Conservation (phyloP, 208 protist genomes). For the Borovskyia barvae region DNA sequence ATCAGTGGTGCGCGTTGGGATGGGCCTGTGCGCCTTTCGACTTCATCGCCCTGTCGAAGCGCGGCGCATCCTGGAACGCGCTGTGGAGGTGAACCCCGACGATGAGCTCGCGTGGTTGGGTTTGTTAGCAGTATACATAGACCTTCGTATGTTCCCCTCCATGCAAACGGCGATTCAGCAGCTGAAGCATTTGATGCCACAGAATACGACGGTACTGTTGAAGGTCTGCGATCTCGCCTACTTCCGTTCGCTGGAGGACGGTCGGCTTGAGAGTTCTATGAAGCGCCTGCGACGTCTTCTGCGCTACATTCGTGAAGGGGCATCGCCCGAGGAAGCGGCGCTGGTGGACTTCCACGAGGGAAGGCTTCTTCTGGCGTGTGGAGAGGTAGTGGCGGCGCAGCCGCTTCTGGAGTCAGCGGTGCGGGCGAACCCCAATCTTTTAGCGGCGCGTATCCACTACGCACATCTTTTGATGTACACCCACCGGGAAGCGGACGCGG, state of each 20-base stretch:
- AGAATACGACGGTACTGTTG: constrained; percentile 74
- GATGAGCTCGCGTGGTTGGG: constrained; percentile 77
- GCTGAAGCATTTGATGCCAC: constrained; percentile 53
- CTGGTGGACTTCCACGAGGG: constrained; percentile 82
- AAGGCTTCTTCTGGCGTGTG: constrained; percentile 51
- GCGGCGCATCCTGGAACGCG: constrained; percentile 61
- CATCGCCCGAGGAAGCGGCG: constrained; percentile 55
- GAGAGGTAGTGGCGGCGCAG: constrained; percentile 54
- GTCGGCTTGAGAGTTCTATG: constrained; percentile 34
- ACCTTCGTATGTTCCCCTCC: constrained; percentile 54
- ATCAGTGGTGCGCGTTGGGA: constrained; percentile 75
- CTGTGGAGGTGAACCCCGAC: constrained; percentile 55
- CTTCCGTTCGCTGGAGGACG: constrained; percentile 44
- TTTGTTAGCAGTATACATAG: constrained; percentile 71
- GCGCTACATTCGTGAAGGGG: constrained; percentile 41
- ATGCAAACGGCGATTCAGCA: constrained; percentile 50
- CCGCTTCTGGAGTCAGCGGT: constrained; percentile 59
- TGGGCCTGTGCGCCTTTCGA: constrained; percentile 79
- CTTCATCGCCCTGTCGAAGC: constrained; percentile 48
- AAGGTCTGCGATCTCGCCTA: constrained; percentile 82
- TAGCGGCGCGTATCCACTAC: constrained; percentile 76
- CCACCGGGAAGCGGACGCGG: constrained; percentile 39
- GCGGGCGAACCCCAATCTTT: constrained; percentile 53
- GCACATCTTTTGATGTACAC: constrained; percentile 58
- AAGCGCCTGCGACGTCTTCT: constrained; percentile 47